Conservation (phyloP, 2,329 filamentous ascomycete genomes). For the Tolypocladium inflatum region DNA sequence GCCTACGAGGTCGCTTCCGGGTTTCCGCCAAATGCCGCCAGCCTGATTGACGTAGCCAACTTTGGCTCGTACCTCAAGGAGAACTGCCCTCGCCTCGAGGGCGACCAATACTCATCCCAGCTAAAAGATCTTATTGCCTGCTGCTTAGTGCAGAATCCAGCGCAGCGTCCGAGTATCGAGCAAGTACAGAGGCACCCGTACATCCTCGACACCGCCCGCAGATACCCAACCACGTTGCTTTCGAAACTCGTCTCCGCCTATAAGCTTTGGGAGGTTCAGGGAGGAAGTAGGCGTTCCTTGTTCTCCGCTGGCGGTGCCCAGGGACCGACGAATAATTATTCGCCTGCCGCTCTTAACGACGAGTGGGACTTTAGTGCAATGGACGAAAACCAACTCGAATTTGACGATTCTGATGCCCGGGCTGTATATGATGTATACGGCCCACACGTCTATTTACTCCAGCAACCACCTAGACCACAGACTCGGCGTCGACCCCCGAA, state of each 20-base stretch:
- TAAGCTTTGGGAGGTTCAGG: constrained; percentile 65
- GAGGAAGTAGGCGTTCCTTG: constrained; percentile 58
- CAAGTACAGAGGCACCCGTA: constrained; percentile 62
- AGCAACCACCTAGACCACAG: too few relatives aligned
- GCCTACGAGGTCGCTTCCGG: constrained; percentile 75
- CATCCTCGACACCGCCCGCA: constrained; percentile 51
- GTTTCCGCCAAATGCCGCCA: constrained; percentile 57
- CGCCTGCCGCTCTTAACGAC: constrained; percentile 38
- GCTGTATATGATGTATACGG: too few relatives aligned
- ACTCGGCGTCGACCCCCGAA: too few relatives aligned
- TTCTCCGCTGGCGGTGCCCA: constrained; percentile 52
- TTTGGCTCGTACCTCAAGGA: constrained; percentile 49
- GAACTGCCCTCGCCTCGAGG: constrained; percentile 59
- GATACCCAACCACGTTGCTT: constrained; percentile 55
- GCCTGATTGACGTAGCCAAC: constrained; percentile 37
- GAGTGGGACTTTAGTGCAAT: constrained; percentile 58
- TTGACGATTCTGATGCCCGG: too few relatives aligned
- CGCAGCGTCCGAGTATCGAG: constrained; percentile 59
- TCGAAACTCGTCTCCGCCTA: constrained; percentile 60
- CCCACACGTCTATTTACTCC: too few relatives aligned
- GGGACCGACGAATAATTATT: constrained; percentile 31
- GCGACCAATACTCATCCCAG: constrained; percentile 58
- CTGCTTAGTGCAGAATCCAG: constrained; percentile 60
- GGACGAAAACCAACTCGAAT: too few relatives aligned
- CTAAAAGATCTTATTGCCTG: constrained; percentile 64